Conservation (phyloP, 768 basidiomycete genomes). For the Termitomyces sp. region DNA sequence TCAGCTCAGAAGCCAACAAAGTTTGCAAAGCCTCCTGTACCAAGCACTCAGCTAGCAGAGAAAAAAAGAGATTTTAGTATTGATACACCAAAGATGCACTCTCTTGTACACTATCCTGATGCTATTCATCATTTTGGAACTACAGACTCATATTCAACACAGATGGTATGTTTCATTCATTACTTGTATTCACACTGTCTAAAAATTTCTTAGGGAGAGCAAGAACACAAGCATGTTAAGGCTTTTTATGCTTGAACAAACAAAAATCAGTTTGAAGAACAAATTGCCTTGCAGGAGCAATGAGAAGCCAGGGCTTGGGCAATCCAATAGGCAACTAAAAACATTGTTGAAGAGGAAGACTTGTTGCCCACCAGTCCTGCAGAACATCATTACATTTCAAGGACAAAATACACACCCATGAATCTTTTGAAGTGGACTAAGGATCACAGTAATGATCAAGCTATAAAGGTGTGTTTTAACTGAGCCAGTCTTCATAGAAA, state of each 20-base stretch:
- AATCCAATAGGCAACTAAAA: background rate
- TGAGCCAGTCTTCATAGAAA: background rate
- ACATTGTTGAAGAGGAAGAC: background rate
- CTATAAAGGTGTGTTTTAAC: slow-evolving; percentile 17
- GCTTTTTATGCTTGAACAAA: background rate
- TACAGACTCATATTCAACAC: background rate
- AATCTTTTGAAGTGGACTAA: background rate
- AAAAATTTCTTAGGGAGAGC: background rate
- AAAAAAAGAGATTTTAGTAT: background rate
- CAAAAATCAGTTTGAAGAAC: background rate
- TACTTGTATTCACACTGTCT: background rate
- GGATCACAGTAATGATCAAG: slow-evolving; percentile 19
- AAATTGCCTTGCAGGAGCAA: background rate
- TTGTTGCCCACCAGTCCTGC: background rate
- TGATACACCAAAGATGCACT: background rate
- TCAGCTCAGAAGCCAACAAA: too few relatives aligned
- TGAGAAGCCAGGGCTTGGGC: background rate
- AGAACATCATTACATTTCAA: background rate
- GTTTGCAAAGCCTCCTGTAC: too few relatives aligned
- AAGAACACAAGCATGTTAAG: background rate
- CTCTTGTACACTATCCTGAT: background rate
- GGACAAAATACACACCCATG: background rate
- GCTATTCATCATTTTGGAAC: too few relatives aligned
- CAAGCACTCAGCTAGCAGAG: too few relatives aligned
- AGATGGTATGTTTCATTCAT: background rate